Evolutionary conservation across 208 protist species (phyloP), one percentile per base, ranked within the genome.

Genomic region (Novymonas esmeraldas): DNA sequence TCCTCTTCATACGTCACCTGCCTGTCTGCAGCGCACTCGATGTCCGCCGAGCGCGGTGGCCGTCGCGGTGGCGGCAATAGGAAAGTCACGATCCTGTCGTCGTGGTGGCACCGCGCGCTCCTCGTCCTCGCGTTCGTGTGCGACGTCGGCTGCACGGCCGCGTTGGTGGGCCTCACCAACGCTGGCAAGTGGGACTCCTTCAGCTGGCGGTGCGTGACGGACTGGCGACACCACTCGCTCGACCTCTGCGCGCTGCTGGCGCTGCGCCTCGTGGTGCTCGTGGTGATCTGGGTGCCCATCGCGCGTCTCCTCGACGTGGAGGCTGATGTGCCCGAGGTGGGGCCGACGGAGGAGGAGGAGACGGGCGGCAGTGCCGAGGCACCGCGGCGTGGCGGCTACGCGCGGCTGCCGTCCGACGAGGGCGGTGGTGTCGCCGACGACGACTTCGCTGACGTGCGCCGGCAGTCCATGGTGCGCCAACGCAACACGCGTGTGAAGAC

Each of bases 181-280:
- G 28, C 33, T 6, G 63, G 66, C 13, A 36, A 69, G 20, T 63
- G 65, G 38, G 10, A 26, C 29, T 6, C 39, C 7, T 33, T 84
- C 16, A 57, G 14, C 31, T 84, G 73, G 64, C 2, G 24, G 24
- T 62, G 60, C 49, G 2, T 79, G 31, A 16, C 0, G 6, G 60
- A 70, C 73, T 79, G 67, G 68, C 26, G 56, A 13, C 49, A 69
- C 22, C 39, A 65, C 42, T 44, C 65, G 14, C 49, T 50, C 13
- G 67, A 79, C 38, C 38, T 79, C 3, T 64, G 71, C 45, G 60
- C 68, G 26, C 69, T 79, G 31, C 51, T 76, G 26, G 22, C 58
- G 24, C 34, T 77, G 42, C 73, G 73, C 14, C 44, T 75, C 14
- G 44, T 70, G 22, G 52, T 76, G 2, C 66, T 74, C 26, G 33